Evolutionary conservation across 768 basidiomycete species (phyloP), one percentile per base, ranked within the genome.

Genomic region (Arthromyces matolae): DNA sequence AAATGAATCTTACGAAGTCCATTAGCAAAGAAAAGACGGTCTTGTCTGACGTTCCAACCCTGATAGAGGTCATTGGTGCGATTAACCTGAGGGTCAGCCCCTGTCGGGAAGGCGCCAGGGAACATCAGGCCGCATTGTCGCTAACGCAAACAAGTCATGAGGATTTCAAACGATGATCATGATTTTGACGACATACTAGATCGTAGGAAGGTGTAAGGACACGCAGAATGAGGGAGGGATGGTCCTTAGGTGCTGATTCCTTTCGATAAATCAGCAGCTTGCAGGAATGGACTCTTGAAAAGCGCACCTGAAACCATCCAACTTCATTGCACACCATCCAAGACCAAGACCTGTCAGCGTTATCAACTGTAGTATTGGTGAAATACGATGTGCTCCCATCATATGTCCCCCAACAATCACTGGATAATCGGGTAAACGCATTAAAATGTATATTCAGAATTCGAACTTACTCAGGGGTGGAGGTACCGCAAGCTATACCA

Each of bases 121-220:
- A 86, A 87, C 77, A 80, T 78, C 53, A 76, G 67, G 49, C 76
- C 75, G 64, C 85, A 87, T 77, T 81, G 81, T 14, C 85, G 73
- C 81, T 32, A 6, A 45, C 38, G 8, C 46, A 16, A 42, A 14
- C 16, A 39, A 33, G 16, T 41, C n/a, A 18, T 16, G 18, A 5
- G 5, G 22, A 14, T 32, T n/a, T 39, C 40, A 22, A 10, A 16
- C 20, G 7, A 13, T 8, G 56, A n/a, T n/a, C n/a, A n/a, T n/a
- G n/a, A n/a, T n/a, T n/a, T n/a, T n/a, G n/a, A n/a, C n/a, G n/a
- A 42, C 71, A 31, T 47, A 78, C 79, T 56, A 81, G 61, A 53
- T 82, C 80, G 52, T 81, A 83, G 14, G 60, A 35, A 1, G 78
- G 78, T 50, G 78, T 75, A 14, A 83, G 66, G 6, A 82, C 68